phyloP scores from a whole-genome alignment of 2,329 filamentous ascomycete species.

The Drechslerella dactyloides region DNA sequence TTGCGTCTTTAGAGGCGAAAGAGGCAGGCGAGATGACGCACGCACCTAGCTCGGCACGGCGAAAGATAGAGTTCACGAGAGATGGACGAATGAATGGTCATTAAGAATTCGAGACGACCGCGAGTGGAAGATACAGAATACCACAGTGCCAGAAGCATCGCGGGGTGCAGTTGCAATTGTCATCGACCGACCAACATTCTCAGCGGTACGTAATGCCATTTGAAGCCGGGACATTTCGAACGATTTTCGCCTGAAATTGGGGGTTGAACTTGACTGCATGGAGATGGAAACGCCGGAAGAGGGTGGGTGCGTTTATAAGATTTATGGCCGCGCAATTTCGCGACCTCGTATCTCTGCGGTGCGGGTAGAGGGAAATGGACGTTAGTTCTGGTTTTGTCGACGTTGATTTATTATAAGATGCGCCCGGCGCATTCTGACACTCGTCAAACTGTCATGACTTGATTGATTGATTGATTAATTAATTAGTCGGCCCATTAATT shows the following conservation, averaged over 20 bases:
- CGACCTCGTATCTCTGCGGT: neutral
- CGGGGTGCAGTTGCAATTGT: slow-evolving; percentile 1
- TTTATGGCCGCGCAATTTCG: slow-evolving; percentile 11
- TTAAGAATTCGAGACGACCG: neutral
- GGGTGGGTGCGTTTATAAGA: slow-evolving; percentile 4
- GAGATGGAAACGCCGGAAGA: slow-evolving; percentile 9
- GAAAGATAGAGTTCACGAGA: neutral
- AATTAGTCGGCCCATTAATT: no score
- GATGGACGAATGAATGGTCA: neutral
- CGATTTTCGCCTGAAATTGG: neutral
- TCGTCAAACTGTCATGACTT: slow-evolving; percentile 7
- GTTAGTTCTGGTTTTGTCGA: neutral
- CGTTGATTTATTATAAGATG: neutral
- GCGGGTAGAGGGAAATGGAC: neutral
- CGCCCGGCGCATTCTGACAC: slow-evolving; percentile 11
- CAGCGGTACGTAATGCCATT: slow-evolving; percentile 1
- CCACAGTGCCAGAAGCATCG: neutral
- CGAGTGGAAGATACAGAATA: neutral
- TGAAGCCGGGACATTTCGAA: slow-evolving; percentile 3
- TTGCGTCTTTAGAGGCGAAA: neutral
- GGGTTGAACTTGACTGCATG: neutral
- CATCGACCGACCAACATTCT: neutral
- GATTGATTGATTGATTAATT: neutral
- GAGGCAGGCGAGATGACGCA: neutral
- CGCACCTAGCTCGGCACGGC: neutral